Percentiles rank a stretch among this genome's conserved stretches.
Evolutionary conservation across 2,329 filamentous ascomycete species (phyloP).

Genomic region (Rachicladosporium sp.): DNA sequence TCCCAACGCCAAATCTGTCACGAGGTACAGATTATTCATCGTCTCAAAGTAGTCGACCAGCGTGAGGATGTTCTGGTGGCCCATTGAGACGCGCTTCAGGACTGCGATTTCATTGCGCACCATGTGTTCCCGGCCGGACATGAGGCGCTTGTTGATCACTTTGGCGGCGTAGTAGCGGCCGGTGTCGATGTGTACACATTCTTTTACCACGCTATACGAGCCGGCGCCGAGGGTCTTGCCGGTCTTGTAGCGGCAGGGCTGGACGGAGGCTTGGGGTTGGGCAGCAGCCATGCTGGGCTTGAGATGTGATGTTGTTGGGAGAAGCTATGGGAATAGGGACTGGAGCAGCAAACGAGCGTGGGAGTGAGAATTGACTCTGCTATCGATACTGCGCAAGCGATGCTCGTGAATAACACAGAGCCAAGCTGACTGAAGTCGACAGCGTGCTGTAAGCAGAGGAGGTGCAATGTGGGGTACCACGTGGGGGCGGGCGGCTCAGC

Average conservation of each 20-base stretch:
- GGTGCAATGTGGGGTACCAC: too few species aligned
- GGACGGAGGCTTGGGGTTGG: conserved; percentile 47
- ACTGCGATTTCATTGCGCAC: conserved; percentile 98
- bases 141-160: conserved; percentile 96
- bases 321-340: too few species aligned
- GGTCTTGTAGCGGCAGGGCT: conserved; percentile 96
- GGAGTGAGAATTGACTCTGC: too few species aligned
- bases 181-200: conserved; percentile 97
- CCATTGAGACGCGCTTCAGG: conserved; percentile 96
- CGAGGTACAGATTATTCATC: conserved; percentile 98
- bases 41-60: conserved; percentile 99
- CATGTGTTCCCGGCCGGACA: conserved; percentile 98
- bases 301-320: too few species aligned
- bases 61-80: conserved; percentile 94
- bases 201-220: conserved; percentile 96
- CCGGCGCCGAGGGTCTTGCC: conserved; percentile 94
- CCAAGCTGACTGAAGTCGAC: too few species aligned
- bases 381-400: too few species aligned
- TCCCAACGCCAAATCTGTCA: conserved; percentile 90
- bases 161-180: conserved; percentile 97
- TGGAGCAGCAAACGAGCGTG: too few species aligned
- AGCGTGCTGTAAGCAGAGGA: too few species aligned
- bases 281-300: neutral
- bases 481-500: too few species aligned
- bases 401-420: too few species aligned